Evolutionary conservation across 2,329 filamentous ascomycete species (phyloP).

Genomic region (Neonectria coccinea): DNA sequence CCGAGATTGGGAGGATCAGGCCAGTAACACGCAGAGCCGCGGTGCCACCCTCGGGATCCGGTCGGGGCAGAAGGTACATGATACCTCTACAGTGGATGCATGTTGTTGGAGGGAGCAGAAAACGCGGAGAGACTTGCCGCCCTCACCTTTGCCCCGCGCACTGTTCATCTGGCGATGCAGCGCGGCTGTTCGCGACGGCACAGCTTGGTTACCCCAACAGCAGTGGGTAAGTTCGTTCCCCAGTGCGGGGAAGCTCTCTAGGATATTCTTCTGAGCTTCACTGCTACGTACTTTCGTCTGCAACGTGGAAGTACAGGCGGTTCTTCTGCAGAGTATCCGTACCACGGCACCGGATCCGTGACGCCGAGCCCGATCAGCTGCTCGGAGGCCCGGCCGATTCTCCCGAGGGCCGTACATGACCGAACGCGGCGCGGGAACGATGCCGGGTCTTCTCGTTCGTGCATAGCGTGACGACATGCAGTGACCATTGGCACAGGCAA

Average conservation of each 20-base stretch:
- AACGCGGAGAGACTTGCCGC: neutral
- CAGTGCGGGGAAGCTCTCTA: slow-evolving; percentile 1
- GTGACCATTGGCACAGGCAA: too few relatives aligned
- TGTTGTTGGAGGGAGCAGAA: neutral
- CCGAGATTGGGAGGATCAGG: neutral
- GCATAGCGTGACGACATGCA: neutral
- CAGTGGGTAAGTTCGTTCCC: neutral
- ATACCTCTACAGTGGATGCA: slow-evolving; percentile 6
- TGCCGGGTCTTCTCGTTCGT: neutral
- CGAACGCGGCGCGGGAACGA: neutral
- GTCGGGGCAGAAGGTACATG: slow-evolving; percentile 2
- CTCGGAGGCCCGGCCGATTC: neutral
- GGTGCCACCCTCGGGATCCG: slow-evolving; percentile 11
- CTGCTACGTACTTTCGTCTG: too few relatives aligned
- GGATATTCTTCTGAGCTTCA: too few relatives aligned
- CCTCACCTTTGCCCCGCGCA: neutral
- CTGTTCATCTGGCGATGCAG: neutral
- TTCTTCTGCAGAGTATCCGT: neutral
- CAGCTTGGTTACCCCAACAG: neutral
- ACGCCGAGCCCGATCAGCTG: neutral
- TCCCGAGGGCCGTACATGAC: neutral
- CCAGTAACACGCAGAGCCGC: slow-evolving; percentile 21
- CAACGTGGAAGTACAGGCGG: neutral
- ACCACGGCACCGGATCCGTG: neutral
- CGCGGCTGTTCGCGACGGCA: neutral